Conservation (phyloP, 2,329 filamentous ascomycete species). For the Claviceps capensis region DNA sequence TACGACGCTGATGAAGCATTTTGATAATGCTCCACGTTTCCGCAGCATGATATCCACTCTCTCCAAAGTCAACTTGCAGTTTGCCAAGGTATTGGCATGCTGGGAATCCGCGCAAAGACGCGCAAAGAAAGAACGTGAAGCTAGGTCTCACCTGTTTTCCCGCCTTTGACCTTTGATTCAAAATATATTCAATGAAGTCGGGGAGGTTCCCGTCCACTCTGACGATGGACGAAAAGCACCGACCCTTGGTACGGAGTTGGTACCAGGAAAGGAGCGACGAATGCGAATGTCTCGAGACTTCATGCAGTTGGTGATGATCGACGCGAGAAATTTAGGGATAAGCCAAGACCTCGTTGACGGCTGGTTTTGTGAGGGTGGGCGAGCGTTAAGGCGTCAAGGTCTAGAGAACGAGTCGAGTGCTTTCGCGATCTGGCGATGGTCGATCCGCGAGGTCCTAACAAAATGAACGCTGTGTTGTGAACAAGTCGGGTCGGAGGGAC, state of each 20-base stretch:
- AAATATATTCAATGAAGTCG: slow-evolving; percentile 8
- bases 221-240: slow-evolving; percentile 10
- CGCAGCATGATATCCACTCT: not conserved
- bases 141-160: not conserved
- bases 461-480: slow-evolving; percentile 7
- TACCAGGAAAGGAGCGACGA: not conserved
- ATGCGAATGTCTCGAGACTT: not conserved
- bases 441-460: slow-evolving; percentile 4
- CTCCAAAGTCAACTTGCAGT: not conserved
- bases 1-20: not conserved
- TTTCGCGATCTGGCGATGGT: slow-evolving; percentile 3
- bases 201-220: slow-evolving; percentile 12
- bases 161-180: not conserved
- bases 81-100: not conserved
- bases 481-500: slow-evolving; percentile 11
- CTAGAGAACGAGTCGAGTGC: slow-evolving; percentile 1
- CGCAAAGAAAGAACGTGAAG: not conserved
- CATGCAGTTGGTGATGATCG: slow-evolving; percentile 2
- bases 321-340: slow-evolving; percentile 6
- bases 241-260: slow-evolving; percentile 13
- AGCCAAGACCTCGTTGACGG: not conserved
- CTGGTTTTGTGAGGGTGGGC: slow-evolving; percentile 1
- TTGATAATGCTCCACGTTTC: not conserved
- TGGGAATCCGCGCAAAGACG: not conserved
- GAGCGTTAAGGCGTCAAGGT: slow-evolving; percentile 1